A percentile compares a stretch with the other conserved stretches of the same genome.
These are phyloP conservation scores for Nepenthes mirabilis DNA, from an alignment of 148 eudicot species.

Conservation along the genomic window DNA sequence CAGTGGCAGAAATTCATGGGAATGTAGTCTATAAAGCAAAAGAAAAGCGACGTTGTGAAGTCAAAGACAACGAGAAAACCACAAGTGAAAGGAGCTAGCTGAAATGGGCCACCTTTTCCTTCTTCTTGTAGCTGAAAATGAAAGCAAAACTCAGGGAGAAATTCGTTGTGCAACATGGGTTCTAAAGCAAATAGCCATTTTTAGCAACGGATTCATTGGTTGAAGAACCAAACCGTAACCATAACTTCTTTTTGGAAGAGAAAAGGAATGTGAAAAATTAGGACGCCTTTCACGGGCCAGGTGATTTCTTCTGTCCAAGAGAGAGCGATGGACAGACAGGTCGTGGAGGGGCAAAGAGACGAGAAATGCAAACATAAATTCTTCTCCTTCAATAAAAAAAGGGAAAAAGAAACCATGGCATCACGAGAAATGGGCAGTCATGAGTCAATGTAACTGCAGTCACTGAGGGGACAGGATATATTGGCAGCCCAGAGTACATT, in stretches of 20 bases:
- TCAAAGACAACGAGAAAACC: background rate
- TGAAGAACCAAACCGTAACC: background rate
- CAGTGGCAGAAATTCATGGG: no score
- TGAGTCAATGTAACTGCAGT: no score
- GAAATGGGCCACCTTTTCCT: background rate
- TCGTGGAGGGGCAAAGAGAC: background rate
- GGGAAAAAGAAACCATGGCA: conserved; percentile 8
- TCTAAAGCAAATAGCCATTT: no score
- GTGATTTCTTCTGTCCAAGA: no score
- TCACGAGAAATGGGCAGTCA: conserved; percentile 26
- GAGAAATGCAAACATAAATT: background rate
- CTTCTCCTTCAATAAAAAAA: conserved; percentile 2
- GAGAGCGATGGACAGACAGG: no score
- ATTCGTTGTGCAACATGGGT: conserved; percentile 1
- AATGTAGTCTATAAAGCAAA: background rate
- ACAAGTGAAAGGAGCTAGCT: background rate
- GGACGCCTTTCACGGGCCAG: no score
- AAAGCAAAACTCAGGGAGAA: background rate
- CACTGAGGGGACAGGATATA: no score
- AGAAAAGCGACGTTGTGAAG: background rate
- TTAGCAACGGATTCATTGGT: background rate
- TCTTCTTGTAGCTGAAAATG: background rate
- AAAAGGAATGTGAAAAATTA: no score
- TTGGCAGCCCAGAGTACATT: no score
- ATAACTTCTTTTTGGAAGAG: background rate